These are phyloP conservation scores for Quercus suber DNA, from an alignment of 306 rosid genomes.

Conservation along the genomic window DNA sequence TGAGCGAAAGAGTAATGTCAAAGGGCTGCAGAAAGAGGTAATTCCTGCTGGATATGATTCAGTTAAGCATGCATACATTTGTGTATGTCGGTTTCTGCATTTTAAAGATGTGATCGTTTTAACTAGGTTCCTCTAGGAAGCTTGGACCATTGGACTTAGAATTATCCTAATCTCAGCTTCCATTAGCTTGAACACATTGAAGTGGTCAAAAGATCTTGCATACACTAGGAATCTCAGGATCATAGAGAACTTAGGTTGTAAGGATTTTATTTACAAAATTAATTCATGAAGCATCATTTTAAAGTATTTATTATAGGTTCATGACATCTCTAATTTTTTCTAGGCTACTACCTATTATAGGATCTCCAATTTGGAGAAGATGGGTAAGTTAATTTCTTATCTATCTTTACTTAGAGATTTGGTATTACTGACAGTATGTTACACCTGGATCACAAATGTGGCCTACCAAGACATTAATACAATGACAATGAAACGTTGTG, in stretches of 20 bases:
- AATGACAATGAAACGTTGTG: background rate
- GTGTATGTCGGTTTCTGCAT: background rate
- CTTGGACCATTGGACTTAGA: background rate
- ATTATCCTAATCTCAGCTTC: background rate
- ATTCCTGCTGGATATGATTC: background rate
- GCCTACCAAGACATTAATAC: background rate
- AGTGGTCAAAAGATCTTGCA: background rate
- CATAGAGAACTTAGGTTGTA: background rate
- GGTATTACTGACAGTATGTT: background rate
- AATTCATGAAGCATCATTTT: background rate
- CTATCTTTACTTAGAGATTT: background rate
- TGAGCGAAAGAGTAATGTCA: slow-evolving; percentile 10
- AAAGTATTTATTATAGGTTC: background rate
- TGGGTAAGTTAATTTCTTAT: background rate
- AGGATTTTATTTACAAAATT: background rate
- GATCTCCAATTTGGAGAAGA: background rate
- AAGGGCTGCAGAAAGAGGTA: slow-evolving; percentile 24
- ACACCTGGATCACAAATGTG: background rate
- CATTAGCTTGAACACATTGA: background rate
- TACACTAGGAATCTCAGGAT: background rate
- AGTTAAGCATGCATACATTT: background rate
- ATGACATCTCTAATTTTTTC: background rate
- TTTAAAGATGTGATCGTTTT: background rate
- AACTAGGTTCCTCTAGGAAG: background rate
- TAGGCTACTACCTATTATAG: background rate